Evolutionary conservation across 2,329 filamentous ascomycete genomes (phyloP), one percentile per base, ranked within the genome.

Genomic region (Exserohilum rostratum): DNA sequence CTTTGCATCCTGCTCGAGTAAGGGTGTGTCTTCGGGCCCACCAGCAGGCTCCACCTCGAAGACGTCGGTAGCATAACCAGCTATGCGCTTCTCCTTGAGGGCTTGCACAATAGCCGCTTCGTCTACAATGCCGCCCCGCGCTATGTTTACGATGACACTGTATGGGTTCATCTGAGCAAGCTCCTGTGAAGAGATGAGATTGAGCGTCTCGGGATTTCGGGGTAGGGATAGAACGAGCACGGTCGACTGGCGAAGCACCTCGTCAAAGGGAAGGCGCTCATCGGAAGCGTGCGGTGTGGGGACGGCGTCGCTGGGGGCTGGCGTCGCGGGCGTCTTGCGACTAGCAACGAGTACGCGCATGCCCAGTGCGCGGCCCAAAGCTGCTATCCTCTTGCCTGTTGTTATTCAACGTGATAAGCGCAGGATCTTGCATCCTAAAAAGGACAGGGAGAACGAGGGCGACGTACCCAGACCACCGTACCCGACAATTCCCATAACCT

Each of bases 41-140:
- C 73, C 76, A 3, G 73, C 76, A 15, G 82, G 82, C 60, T 84
- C 82, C 20, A 72, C 70, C 37, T 71, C 66, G 48, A 82, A 80
- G 6, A 84, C 82, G 67, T 84, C 82, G 1, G 79, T 79, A 12
- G 78, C 82, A 40, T 80, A 81, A 1, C 82, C 81, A 3, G 78
- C 76, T 39, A 83, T 80, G 55, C 68, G 67, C 13, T 72, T 71
- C n/a, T 78, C 68, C 40, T 73, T 76, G 48, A 83, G 60, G 1
- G 81, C 80, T 15, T 69, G 66, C 13, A 79, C 73, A 11, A 84
- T 67, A 4, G 80, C 81, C 1, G 67, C 66, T 64, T 84, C 82
- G 46, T 84, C 78, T 13, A 83, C 77, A 13, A 83, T 78, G 1
- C 80, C 80, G 12, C 81, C 81, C 18, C 82, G 76, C 3, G 78